Conservation (phyloP, 176 grass and related monocot genomes). For the Thinopyrum elongatum region DNA sequence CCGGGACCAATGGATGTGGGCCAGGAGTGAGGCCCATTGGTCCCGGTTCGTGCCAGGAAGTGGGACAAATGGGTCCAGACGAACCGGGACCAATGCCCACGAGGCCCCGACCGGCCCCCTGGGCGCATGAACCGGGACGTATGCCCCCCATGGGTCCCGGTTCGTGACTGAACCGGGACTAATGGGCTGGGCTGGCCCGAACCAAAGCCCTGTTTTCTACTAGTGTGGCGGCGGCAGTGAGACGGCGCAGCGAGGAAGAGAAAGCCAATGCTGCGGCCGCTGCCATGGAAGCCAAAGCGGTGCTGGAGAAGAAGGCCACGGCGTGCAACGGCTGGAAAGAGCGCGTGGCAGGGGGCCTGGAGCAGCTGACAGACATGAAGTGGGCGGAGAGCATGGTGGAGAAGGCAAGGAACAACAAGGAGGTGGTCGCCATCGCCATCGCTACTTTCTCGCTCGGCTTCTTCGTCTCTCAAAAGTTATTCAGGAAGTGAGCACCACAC, state of each 20-base stretch:
- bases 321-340: not conserved
- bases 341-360: slow-evolving; percentile 23
- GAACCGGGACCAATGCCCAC: no score
- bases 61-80: no score
- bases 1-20: no score
- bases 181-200: no score
- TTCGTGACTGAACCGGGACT: no score
- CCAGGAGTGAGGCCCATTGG: no score
- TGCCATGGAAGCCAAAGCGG: not conserved
- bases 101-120: no score
- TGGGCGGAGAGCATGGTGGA: slow-evolving; percentile 32
- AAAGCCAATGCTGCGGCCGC: not conserved
- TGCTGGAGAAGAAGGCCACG: not conserved
- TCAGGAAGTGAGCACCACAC: not conserved
- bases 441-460: slow-evolving; percentile 42
- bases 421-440: slow-evolving; percentile 20
- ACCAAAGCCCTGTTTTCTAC: no score
- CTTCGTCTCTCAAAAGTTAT: slow-evolving; percentile 27
- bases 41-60: no score
- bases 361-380: not conserved
- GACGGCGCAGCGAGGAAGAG: slow-evolving; percentile 13
- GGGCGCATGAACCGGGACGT: no score
- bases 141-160: no score
- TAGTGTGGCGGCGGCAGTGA: not conserved
- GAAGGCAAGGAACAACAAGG: slow-evolving; percentile 35